These are phyloP conservation scores for Thalia dealbata DNA, from an alignment of 176 grass and related monocot species.

Conservation along the genomic window DNA sequence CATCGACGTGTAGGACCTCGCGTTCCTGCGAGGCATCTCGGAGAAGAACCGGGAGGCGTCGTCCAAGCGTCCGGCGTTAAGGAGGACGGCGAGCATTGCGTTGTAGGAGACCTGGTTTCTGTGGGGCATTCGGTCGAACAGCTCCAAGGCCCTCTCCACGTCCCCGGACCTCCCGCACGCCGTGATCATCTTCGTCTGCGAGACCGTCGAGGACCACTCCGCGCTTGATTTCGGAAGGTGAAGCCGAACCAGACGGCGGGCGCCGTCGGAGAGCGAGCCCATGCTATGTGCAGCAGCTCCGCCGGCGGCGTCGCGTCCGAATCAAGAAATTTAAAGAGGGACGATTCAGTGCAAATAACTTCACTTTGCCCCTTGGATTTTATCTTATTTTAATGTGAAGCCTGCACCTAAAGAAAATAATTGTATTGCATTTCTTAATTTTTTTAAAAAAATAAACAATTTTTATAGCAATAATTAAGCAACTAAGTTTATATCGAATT, in stretches of 20 bases:
- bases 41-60: slow-evolving; percentile 33
- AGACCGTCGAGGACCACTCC: slow-evolving; percentile 1
- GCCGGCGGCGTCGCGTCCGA: background rate
- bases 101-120: slow-evolving; percentile 56
- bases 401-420: too few species aligned
- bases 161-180: slow-evolving; percentile 17
- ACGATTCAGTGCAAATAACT: too few species aligned
- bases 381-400: too few species aligned
- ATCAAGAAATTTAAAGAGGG: too few species aligned
- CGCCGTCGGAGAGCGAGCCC: background rate
- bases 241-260: background rate
- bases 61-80: slow-evolving; percentile 21
- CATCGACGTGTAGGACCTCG: slow-evolving; percentile 46
- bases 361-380: too few species aligned
- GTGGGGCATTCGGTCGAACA: slow-evolving; percentile 53
- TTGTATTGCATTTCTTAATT: too few species aligned
- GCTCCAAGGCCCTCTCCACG: slow-evolving; percentile 22
- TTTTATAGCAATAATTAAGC: too few species aligned
- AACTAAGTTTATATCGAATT: too few species aligned
- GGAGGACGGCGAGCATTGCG: slow-evolving; percentile 29
- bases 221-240: too few species aligned
- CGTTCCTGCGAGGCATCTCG: slow-evolving; percentile 38
- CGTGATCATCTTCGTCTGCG: slow-evolving; percentile 12
- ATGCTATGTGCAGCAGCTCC: background rate
- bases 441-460: too few species aligned